Base-by-base conservation (phyloP, 768 basidiomycete species). In the Melanogaster broomeanus region DNA sequence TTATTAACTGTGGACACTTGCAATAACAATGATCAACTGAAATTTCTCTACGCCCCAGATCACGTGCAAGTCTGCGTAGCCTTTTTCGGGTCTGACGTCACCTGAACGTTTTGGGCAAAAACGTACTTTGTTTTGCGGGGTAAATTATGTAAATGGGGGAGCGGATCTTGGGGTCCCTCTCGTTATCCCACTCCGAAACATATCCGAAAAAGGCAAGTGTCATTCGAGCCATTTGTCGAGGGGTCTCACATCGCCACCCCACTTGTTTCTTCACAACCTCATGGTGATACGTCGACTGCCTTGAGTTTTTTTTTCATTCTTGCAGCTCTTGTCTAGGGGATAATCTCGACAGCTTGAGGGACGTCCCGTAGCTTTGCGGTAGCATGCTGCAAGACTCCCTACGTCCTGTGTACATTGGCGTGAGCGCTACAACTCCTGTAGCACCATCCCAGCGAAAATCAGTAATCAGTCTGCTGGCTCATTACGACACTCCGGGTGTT, bases 401-500 rank as follows among this genome's bases (percentile, higher is more conserved):
- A 2, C 61, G 57, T 13, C 53, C 60, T 41, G 49, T 65, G 30
- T 60, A 49, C 31, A 53, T 56, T 21, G 42, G 18, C 24, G 39
- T 58, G 18, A 45, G 43, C 27, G 28, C 58, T 12, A 27, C 50
- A 24, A 35, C 68, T 24, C 52, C 67, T 44, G 49, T 54, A 40
- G 25, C 47, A 27, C 28, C 58, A 24, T 47, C 59, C 15, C 59
- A 52, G 11, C 57, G 45, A 2, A 49, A 54, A 37, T 56, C 65
- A 12, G 42, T 67, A 22, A 63, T 45, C 2, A 47, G 54, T 37
- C 61, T 77, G 22, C 59, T 78, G 10, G 64, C 55, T 22, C 76
- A 88, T 61, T 92, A 84, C 63, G 81, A 83, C 46, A 82, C 75
- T 16, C 84, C 88, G 11, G 87, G 87, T 28, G 73, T 84, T 18